Conservation (phyloP, 805 yeast species). For the Teunomyces funiuensis region DNA sequence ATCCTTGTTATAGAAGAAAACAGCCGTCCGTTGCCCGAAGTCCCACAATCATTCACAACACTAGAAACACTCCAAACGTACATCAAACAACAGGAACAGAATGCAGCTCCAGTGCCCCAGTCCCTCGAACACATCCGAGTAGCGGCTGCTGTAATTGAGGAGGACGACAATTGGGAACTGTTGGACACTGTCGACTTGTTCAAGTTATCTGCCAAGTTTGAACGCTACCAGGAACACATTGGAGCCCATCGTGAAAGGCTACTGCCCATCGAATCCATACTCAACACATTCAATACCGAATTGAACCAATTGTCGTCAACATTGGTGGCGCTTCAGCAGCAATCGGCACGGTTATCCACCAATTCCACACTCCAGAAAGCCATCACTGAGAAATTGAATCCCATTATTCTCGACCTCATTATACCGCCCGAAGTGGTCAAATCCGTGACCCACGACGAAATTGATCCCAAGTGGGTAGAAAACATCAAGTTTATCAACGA, state of each 20-base stretch:
- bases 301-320: constrained; percentile 33
- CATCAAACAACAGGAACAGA: constrained; percentile 1
- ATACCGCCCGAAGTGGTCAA: constrained; percentile 71
- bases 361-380: constrained; percentile 27
- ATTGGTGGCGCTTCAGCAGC: constrained; percentile 32
- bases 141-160: not conserved
- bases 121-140: constrained; percentile 3
- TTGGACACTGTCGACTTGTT: constrained; percentile 7
- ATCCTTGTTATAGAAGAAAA: constrained; percentile 7
- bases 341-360: constrained; percentile 30
- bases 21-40: constrained; percentile 7
- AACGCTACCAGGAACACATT: constrained; percentile 16
- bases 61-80: constrained; percentile 12
- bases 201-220: constrained; percentile 9
- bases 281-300: constrained; percentile 57
- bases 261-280: constrained; percentile 52
- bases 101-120: constrained; percentile 1
- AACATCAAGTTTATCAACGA: constrained; percentile 58
- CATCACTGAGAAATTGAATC: constrained; percentile 52
- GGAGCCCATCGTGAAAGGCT: constrained; percentile 28
- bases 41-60: constrained; percentile 1
- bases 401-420: constrained; percentile 71
- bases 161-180: not conserved
- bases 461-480: constrained; percentile 65
- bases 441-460: constrained; percentile 56